Percentiles rank a stretch among this genome's conserved stretches.
phyloP scores from a whole-genome alignment of 805 yeast species.

The Sugiyamaella smithiae region DNA sequence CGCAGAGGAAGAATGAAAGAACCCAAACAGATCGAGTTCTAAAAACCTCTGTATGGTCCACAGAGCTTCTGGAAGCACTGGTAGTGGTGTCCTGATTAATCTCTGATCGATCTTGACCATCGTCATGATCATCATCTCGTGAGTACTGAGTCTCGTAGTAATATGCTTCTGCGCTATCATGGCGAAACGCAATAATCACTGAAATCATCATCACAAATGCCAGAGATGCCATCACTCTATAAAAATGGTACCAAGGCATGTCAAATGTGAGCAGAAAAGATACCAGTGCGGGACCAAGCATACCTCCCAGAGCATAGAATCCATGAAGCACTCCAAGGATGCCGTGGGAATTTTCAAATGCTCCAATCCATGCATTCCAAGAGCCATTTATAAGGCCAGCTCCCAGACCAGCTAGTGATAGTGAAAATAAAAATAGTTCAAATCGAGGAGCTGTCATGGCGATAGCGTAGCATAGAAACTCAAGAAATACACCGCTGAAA shows the following conservation, averaged over 20 bases:
- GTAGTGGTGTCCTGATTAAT: background rate
- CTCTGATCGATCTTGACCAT: background rate
- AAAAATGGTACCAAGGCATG: conserved; percentile 49
- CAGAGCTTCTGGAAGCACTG: background rate
- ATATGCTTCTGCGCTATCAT: conserved; percentile 25
- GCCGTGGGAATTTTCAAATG: conserved; percentile 53
- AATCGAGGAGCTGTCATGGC: conserved; percentile 43
- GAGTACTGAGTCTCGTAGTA: conserved; percentile 7
- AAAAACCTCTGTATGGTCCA: conserved; percentile 16
- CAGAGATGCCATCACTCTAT: conserved; percentile 43
- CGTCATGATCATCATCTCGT: background rate
- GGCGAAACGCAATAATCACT: conserved; percentile 44
- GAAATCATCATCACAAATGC: conserved; percentile 35
- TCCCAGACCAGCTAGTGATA: conserved; percentile 50
- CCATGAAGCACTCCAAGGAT: conserved; percentile 65
- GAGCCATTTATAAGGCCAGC: conserved; percentile 56
- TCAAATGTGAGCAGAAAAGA: conserved; percentile 50
- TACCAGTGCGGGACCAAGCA: conserved; percentile 63
- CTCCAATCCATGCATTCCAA: conserved; percentile 48
- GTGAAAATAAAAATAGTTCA: conserved; percentile 37
- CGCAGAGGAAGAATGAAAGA: conserved; percentile 52
- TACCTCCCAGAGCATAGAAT: conserved; percentile 67
- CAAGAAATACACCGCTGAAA: conserved; percentile 35
- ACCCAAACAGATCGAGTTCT: conserved; percentile 34
- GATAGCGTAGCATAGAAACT: conserved; percentile 40